Base-by-base conservation (phyloP, 2,329 filamentous ascomycete genomes). In the Verticillium dahliae region DNA sequence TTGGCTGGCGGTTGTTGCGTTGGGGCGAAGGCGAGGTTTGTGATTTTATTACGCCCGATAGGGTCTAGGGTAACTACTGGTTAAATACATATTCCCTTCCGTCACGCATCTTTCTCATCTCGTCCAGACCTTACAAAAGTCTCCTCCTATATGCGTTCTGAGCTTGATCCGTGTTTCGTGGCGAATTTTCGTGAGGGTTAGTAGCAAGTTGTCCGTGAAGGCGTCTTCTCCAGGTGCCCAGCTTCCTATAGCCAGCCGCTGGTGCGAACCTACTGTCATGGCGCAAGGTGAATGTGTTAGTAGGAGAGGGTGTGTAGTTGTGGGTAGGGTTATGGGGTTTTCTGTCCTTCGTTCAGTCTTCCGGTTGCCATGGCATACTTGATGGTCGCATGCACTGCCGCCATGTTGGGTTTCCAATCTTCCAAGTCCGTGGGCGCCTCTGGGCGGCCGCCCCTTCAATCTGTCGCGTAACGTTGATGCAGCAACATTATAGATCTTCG, bases 351-450 rank as follows among this genome's bases (percentile, higher is more conserved):
- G 22, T 65, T 60, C 62, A 68, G 66, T 65, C 61, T 65, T 52
- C 65, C 66, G 66, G 62, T 72, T 56, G 64, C 66, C 59, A 71
- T 69, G n/a, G 69, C 64, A 65, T 72, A 72, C 59, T 63, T 65
- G 67, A 73, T 69, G 57, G 65, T 69, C 57, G 68, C 66, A 56
- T 65, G 67, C 54, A 72, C 68, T 61, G 67, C 67, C 62, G 67
- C 62, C 59, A 72, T 64, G 59, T 72, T 68, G 62, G 68, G 71
- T 57, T 58, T 68, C 71, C 66, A 73, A 34, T 67, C 65, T 58
- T 64, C 63, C 57, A 68, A 61, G 60, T 66, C 64, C 59, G 54
- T 34, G 6, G 35, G 34, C 35, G 50, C 54, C 38, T 58, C 18
- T 22, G 18, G 18, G 18, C 18, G 18, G 18, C 18, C 18, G 18